Percentiles rank a stretch among this genome's conserved stretches.
Conservation (phyloP, 371 early-diverging fungal genomes). For the Mycotypha africana region DNA sequence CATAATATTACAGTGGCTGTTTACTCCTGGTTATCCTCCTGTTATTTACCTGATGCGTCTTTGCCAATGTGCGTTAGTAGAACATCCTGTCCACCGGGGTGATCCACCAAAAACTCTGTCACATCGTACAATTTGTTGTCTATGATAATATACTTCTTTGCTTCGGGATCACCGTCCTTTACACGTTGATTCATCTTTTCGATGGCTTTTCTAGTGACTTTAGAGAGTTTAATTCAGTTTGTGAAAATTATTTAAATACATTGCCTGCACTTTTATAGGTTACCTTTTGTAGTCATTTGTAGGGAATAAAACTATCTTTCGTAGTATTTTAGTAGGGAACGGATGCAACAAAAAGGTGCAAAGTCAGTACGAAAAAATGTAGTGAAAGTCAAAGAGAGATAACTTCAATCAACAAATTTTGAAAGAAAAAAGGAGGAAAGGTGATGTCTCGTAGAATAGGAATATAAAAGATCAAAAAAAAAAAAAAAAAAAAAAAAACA, state of each 20-base stretch:
- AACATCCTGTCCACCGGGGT: conserved; percentile 79
- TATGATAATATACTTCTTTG: conserved; percentile 64
- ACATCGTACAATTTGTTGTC: conserved; percentile 86
- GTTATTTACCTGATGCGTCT: conserved; percentile 68
- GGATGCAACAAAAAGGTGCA: no score
- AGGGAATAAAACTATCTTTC: no score
- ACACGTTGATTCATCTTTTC: conserved; percentile 24
- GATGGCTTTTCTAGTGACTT: conserved; percentile 31
- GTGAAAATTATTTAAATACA: conserved; percentile 2
- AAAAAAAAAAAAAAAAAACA: no score
- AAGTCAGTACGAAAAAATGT: no score
- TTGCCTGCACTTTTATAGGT: no score
- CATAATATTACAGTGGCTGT: background rate
- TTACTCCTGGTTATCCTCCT: background rate
- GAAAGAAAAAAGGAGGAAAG: no score
- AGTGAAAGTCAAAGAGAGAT: no score
- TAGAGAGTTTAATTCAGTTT: conserved; percentile 11
- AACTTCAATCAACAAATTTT: no score
- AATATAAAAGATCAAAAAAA: no score
- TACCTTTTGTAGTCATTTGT: background rate
- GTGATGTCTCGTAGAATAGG: no score
- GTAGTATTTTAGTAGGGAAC: conserved; percentile 1
- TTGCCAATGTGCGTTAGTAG: conserved; percentile 74
- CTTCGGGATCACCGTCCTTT: conserved; percentile 46
- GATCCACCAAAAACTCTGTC: conserved; percentile 73